phyloP scores from a whole-genome alignment of 1,284 basidiomycete genomes.

The Cystobasidiaceae sp. region DNA sequence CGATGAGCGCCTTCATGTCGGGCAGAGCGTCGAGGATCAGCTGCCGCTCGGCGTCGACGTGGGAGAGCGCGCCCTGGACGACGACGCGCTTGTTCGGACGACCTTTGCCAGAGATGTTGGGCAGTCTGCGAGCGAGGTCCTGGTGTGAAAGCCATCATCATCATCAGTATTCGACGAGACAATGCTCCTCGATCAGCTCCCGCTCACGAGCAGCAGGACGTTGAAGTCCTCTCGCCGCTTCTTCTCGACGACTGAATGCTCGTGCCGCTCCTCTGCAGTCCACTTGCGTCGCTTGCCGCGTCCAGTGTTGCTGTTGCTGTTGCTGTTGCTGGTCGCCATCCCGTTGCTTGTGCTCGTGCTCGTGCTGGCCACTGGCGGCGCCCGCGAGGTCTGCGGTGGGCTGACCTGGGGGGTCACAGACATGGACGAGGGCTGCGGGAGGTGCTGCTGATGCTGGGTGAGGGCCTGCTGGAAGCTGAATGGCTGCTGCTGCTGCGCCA shows the following conservation, averaged over 20 bases:
- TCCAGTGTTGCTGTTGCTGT: not conserved
- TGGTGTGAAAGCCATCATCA: not conserved
- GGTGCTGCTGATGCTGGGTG: not conserved
- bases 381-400: too few relatives aligned
- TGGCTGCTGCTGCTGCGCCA: too few relatives aligned
- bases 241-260: conserved; percentile 15
- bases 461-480: not conserved
- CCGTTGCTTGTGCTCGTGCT: too few relatives aligned
- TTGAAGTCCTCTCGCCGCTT: conserved; percentile 20
- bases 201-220: not conserved
- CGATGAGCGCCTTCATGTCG: not conserved
- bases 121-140: conserved; percentile 19
- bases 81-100: conserved; percentile 6
- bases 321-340: not conserved
- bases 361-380: too few relatives aligned
- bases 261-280: not conserved
- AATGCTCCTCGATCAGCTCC: not conserved
- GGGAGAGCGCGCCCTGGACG: not conserved
- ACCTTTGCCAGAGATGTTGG: not conserved
- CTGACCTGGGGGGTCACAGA: too few relatives aligned
- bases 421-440: not conserved
- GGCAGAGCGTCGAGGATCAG: conserved; percentile 10
- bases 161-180: not conserved
- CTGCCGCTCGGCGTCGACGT: not conserved
- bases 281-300: not conserved